phyloP scores from a whole-genome alignment of 768 basidiomycete genomes.

The Ramaria sp. region DNA sequence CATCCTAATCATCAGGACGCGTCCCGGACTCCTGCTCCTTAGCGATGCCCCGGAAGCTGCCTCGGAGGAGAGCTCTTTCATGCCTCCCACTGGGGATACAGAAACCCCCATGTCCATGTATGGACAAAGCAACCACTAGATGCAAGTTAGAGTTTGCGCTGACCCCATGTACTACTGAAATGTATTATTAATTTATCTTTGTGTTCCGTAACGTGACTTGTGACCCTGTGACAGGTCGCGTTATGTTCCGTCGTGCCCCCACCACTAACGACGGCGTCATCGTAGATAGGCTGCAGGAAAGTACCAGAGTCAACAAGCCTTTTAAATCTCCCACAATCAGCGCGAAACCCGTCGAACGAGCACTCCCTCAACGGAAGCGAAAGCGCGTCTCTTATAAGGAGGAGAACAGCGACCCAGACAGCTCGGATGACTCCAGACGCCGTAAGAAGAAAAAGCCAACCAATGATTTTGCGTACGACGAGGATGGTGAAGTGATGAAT shows the following conservation, averaged over 20 bases:
- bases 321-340: constrained; percentile 63
- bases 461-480: constrained; percentile 46
- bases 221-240: background rate
- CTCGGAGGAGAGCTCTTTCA: no score
- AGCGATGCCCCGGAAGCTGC: no score
- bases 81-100: no score
- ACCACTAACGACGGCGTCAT: constrained; percentile 59
- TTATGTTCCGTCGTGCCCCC: constrained; percentile 64
- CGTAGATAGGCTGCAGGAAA: constrained; percentile 61
- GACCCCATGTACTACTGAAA: no score
- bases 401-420: constrained; percentile 34
- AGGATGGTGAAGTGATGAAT: constrained; percentile 52
- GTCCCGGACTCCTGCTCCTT: background rate
- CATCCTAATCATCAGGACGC: background rate
- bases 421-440: constrained; percentile 48
- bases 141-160: no score
- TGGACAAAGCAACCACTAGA: no score
- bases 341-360: constrained; percentile 30
- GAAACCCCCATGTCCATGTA: no score
- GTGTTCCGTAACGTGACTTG: no score
- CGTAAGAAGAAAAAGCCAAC: constrained; percentile 55
- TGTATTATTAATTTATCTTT: no score
- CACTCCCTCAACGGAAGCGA: constrained; percentile 67
- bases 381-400: constrained; percentile 85
- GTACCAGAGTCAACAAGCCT: constrained; percentile 61